Evolutionary conservation across 106 monocot species (phyloP).

Genomic region (Platanthera guangdongensis): DNA sequence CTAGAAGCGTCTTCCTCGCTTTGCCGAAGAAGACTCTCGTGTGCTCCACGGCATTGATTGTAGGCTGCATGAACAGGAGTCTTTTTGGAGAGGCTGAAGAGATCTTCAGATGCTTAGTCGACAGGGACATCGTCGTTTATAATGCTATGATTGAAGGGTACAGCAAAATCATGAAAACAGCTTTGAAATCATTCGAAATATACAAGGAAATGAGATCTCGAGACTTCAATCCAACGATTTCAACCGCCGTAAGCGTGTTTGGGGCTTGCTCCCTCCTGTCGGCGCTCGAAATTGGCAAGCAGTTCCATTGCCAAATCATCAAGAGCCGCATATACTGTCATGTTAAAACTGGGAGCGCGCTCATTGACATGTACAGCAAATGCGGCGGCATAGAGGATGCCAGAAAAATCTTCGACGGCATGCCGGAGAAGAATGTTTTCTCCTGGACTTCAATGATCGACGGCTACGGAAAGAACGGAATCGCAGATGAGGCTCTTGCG

Average conservation of each 20-base stretch:
- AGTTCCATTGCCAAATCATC: slow-evolving; percentile 65
- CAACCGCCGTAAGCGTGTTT: slow-evolving; percentile 71
- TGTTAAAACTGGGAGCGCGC: slow-evolving; percentile 69
- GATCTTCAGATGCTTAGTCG: slow-evolving; percentile 33
- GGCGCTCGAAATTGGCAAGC: slow-evolving; percentile 55
- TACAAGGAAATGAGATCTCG: slow-evolving; percentile 50
- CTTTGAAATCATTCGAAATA: slow-evolving; percentile 40
- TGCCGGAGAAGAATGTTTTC: slow-evolving; percentile 67
- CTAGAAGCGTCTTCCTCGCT: slow-evolving; percentile 33
- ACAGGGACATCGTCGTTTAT: slow-evolving; percentile 68
- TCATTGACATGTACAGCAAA: slow-evolving; percentile 86
- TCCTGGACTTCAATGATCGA: slow-evolving; percentile 97
- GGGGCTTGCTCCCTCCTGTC: slow-evolving; percentile 80
- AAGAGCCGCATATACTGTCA: slow-evolving; percentile 36
- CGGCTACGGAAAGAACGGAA: slow-evolving; percentile 90
- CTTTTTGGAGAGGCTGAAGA: slow-evolving; percentile 53
- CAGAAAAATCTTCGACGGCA: slow-evolving; percentile 44
- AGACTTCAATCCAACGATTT: slow-evolving; percentile 40
- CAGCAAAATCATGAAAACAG: slow-evolving; percentile 40
- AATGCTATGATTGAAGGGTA: slow-evolving; percentile 98
- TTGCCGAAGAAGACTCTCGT: slow-evolving; percentile 42
- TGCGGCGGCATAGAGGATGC: slow-evolving; percentile 63
- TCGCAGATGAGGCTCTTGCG: slow-evolving; percentile 45
- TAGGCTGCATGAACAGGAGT: slow-evolving; percentile 68
- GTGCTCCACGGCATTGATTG: slow-evolving; percentile 71